Conservation (phyloP, 768 basidiomycete genomes). For the Roridomyces roridus region DNA sequence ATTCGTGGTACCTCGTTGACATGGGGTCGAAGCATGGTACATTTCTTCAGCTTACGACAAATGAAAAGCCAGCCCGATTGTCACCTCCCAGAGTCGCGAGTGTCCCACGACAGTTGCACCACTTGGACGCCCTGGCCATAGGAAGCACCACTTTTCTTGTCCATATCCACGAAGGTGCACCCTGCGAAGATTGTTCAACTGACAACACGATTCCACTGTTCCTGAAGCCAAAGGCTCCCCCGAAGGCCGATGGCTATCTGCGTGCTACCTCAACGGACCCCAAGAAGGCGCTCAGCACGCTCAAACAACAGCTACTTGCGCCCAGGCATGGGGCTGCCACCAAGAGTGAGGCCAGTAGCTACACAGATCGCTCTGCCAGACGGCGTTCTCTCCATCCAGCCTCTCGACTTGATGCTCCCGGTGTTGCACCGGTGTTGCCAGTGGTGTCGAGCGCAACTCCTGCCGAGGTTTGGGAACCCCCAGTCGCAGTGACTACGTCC, state of each 20-base stretch:
- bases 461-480: slow-evolving; percentile 29
- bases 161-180: slow-evolving; percentile 71
- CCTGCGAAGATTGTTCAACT: slow-evolving; percentile 63
- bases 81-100: slow-evolving; percentile 74
- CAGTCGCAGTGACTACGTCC: slow-evolving; percentile 32
- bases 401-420: slow-evolving; percentile 60
- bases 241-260: slow-evolving; percentile 36
- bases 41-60: slow-evolving; percentile 51
- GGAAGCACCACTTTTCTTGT: slow-evolving; percentile 75
- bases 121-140: slow-evolving; percentile 69
- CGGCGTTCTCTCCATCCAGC: slow-evolving; percentile 65
- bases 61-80: slow-evolving; percentile 48
- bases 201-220: slow-evolving; percentile 69
- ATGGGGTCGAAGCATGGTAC: slow-evolving; percentile 90
- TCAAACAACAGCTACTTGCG: slow-evolving; percentile 69
- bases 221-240: slow-evolving; percentile 32
- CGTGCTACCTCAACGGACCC: slow-evolving; percentile 47
- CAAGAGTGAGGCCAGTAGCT: slow-evolving; percentile 33
- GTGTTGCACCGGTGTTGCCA: slow-evolving; percentile 37
- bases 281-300: slow-evolving; percentile 67
- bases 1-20: slow-evolving; percentile 78
- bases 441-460: slow-evolving; percentile 4
- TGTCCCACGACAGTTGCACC: slow-evolving; percentile 64
- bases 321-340: slow-evolving; percentile 43
- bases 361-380: slow-evolving; percentile 75